Base-by-base conservation (phyloP, 1,284 basidiomycete genomes). In the Athelia psychrophila region DNA sequence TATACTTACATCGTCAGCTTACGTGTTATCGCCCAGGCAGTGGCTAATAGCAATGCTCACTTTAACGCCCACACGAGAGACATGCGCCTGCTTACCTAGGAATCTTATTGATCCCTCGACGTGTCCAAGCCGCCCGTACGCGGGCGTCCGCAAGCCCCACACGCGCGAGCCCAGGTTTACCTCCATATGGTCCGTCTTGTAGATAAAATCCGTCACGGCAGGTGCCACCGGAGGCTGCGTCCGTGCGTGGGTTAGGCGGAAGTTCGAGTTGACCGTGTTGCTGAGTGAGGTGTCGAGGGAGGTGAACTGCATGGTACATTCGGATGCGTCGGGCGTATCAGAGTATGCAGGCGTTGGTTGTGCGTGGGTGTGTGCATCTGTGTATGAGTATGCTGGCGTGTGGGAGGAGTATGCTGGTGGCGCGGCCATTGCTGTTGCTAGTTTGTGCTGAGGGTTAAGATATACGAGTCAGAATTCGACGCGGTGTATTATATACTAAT, bases 91-190 rank as follows among this genome's bases (percentile, higher is more conserved):
- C 22, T 64, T 61, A 46, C 68, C 68, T n/a, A 55, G 60, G 47
- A 78, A 64, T 33, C 60, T 64, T 15, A 79, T 53, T 9, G 62
- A 53, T n/a, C 77, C 78, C 38, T 75, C 67, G 18, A 78, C 66
- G 16, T 60, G 59, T 5, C 68, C 73, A 33, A 71, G 66, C 36
- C 67, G 57, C 23, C 77, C 77, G 56, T 76, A 80, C 10, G 67
- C 66, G 10, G 77, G 76, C 20, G 66, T 61, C 35, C 62, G 56
- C 5, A 72, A 60, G 10, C 70, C 69, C 72, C 73, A 76, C 23
- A 67, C 60, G 23, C 70, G 69, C 19, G 64, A 66, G 9, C 76
- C 74, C 22, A 80, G 60, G 54, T 73, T 72, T 19, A 78, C 60
- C 24, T 62, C 60, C 52, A 78, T 65, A 52, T 70, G 63, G 47